Base-by-base conservation (phyloP, 2,329 filamentous ascomycete genomes). In the Verticillium isaacii region DNA sequence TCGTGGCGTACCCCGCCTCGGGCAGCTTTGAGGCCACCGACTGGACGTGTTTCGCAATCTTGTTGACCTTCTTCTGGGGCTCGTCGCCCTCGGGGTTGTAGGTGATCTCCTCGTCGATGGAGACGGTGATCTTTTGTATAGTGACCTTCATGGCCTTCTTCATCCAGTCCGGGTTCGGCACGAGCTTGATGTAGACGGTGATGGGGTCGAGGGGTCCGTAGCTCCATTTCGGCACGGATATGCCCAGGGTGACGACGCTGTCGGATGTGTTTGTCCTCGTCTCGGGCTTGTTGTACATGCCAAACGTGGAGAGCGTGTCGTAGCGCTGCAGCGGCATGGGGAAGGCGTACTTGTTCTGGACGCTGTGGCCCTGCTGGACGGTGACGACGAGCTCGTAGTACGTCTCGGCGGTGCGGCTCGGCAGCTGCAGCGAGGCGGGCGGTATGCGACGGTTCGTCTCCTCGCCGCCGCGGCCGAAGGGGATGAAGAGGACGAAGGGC, bases 271-370 rank as follows among this genome's bases (percentile, higher is more conserved):
- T 86, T 70, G 96, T 90, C 61, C 92, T 92, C 63, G 90, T 90
- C 75, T 97, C 94, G 17, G 93, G 94, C 60, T 93, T 89, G 77
- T 98, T 98, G 81, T 98, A 99, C 95, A 98, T 98, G 76, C 95
- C 95, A 78, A 99, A 99, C 1, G 95, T 98, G 52, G 93, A 97
- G 57, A 99, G 82, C 1, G 94, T 99, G 75, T 99, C 95, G 79
- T 98, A 99, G 72, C 95, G 85, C 67, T 92, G 88, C 68, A 99
- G 86, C 1, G 94, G 94, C 45, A 98, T 90, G 1, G 95, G 92
- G 68, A 97, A 97, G 5, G 88, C 82, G 76, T 96, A 95, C 77
- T 96, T 96, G 76, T 91, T 92, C 77, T 97, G 92, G 64, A 91
- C 87, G 69, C 87, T 87, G 68, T 90, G 89, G 3, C 93, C 92